These are phyloP conservation scores for Didymella sp. DNA, from an alignment of 2,329 filamentous ascomycete species.

Conservation along the genomic window DNA sequence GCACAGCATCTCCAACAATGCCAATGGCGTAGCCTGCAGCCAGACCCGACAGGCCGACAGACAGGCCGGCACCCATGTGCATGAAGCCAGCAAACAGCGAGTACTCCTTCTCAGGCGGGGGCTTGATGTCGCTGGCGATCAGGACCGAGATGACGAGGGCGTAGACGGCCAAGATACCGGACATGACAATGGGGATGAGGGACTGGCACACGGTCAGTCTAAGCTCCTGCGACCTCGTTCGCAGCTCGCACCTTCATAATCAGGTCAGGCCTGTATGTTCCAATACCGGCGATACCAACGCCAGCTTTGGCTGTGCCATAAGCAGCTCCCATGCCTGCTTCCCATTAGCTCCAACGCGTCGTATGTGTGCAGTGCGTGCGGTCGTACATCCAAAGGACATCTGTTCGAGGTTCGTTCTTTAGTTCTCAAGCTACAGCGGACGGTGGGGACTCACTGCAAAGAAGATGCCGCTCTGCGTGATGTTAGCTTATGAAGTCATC, in stretches of 20 bases:
- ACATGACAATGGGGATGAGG: slow-evolving; percentile 93
- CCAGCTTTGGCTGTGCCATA: slow-evolving; percentile 89
- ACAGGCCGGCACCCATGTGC: slow-evolving; percentile 89
- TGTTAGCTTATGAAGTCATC: slow-evolving; percentile 49
- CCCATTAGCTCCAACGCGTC: slow-evolving; percentile 28
- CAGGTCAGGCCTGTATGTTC: slow-evolving; percentile 82
- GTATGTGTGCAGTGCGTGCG: slow-evolving; percentile 1
- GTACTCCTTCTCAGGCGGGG: slow-evolving; percentile 72
- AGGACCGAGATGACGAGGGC: slow-evolving; percentile 95
- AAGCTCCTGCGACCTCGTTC: slow-evolving; percentile 5
- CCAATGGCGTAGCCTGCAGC: slow-evolving; percentile 74
- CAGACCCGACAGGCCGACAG: slow-evolving; percentile 63
- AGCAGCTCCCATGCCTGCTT: slow-evolving; percentile 72
- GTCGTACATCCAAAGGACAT: slow-evolving; percentile 84
- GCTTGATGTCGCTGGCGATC: slow-evolving; percentile 86
- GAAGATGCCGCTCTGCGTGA: slow-evolving; percentile 73
- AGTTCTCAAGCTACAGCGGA: slow-evolving; percentile 24
- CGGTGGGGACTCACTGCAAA: slow-evolving; percentile 61
- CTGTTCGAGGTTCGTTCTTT: slow-evolving; percentile 41
- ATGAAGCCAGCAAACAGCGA: slow-evolving; percentile 91
- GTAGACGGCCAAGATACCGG: slow-evolving; percentile 98
- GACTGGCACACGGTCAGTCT: slow-evolving; percentile 61
- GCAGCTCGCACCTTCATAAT: slow-evolving; percentile 78
- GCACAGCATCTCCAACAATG: slow-evolving; percentile 86
- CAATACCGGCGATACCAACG: slow-evolving; percentile 85